Base-by-base conservation (phyloP, 2,329 filamentous ascomycete species). In the Aspergillus sp. region DNA sequence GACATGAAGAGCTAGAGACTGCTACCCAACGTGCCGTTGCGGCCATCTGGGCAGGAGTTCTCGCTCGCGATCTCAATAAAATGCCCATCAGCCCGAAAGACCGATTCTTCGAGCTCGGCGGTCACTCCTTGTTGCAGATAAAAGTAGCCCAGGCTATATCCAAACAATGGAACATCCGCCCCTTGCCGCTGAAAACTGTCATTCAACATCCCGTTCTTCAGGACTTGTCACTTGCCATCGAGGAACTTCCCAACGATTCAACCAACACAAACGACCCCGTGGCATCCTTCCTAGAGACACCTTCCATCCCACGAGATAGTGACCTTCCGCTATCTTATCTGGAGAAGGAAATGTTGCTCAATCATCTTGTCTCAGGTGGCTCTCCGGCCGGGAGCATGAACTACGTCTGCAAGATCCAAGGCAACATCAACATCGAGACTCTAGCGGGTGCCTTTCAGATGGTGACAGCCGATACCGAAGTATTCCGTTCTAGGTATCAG, bases 51-150 rank as follows among this genome's bases (percentile, higher is more conserved):
- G 24, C 36, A 42, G 36, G 16, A 0, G 36, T 42, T 42, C 36
- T 42, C 36, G 16, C 12, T 42, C 36, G 36, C 16, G 16, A 42
- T 42, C 14, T 42, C 16, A n/a, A n/a, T 16, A 46, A 57, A 11
- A 29, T 62, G 12, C 51, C 60, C 14, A 53, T 55, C 45, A 50
- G 50, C n/a, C 29, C 56, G 3, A 39, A 31, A 6, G 52, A 55
- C 22, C 57, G 52, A 36, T 66, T 66, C 39, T 46, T 55, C 31
- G 47, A 29, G 11, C 57, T 66, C 9, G 64, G 64, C 3, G 64
- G 63, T 2, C 55, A 66, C 49, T 66, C 64, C 2, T 20, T 66
- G 7, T 24, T 60, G 12, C 63, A 65, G 52, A 54, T 66, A 16
- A 42, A 42, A 42, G 36, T 42, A 5, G 16, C 36, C 36, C 36